Percentiles rank a stretch among this genome's conserved stretches.
Evolutionary conservation across 176 grass and related monocot species (phyloP).

Genomic region (Musa schizocarpa): DNA sequence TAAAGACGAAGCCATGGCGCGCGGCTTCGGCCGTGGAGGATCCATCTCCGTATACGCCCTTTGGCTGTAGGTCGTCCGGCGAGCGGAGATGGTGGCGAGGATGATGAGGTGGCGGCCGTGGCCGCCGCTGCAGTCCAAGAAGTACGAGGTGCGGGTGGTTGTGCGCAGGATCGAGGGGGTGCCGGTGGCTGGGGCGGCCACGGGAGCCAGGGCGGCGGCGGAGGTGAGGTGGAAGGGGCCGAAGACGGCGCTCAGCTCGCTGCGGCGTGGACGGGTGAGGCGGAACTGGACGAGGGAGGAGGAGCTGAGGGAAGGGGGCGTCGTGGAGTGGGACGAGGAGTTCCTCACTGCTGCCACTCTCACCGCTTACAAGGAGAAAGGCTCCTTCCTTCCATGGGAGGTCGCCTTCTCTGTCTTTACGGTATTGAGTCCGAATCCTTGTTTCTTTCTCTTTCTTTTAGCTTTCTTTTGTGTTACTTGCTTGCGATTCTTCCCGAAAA

Average conservation of each 20-base stretch:
- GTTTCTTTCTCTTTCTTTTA: neutral
- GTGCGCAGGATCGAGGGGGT: constrained; percentile 49
- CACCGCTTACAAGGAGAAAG: constrained; percentile 38
- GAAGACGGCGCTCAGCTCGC: constrained; percentile 47
- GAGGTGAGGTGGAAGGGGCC: constrained; percentile 68
- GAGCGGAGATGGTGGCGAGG: constrained; percentile 37
- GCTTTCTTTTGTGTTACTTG: neutral
- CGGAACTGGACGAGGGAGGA: constrained; percentile 75
- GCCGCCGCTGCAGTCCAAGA: constrained; percentile 40
- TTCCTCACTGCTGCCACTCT: constrained; percentile 56
- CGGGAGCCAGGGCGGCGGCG: constrained; percentile 17
- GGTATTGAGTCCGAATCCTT: constrained; percentile 36
- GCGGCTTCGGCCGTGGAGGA: neutral
- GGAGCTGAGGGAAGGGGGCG: constrained; percentile 26
- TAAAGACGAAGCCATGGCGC: neutral
- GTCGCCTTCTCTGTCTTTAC: constrained; percentile 58
- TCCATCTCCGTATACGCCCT: neutral
- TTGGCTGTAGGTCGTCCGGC: neutral
- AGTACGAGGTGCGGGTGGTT: constrained; percentile 49
- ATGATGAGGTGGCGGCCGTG: constrained; percentile 81
- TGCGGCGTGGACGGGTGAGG: constrained; percentile 45
- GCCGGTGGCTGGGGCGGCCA: neutral
- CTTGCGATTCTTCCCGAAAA: neutral
- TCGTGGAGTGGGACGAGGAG: constrained; percentile 68
- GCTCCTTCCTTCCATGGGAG: constrained; percentile 68